Conservation (phyloP, 2,329 filamentous ascomycete species). For the Aspergillus glaucus region DNA sequence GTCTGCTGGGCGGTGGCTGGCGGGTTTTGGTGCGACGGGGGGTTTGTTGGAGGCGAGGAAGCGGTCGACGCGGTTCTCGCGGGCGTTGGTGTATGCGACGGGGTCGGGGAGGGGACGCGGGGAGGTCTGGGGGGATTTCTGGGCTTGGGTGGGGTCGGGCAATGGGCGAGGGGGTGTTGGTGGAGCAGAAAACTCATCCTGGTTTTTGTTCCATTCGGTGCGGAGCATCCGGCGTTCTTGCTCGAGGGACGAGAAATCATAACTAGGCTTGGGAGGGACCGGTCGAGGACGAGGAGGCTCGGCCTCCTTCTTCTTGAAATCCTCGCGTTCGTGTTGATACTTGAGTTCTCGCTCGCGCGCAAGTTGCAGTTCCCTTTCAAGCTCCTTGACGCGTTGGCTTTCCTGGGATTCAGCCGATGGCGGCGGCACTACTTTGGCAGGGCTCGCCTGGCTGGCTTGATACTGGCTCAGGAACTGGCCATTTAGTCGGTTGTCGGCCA, state of each 20-base stretch:
- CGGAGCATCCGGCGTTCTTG: constrained; percentile 56
- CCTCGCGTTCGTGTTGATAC: constrained; percentile 57
- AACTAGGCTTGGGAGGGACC: constrained; percentile 38
- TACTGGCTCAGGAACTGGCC: constrained; percentile 87
- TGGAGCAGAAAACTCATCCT: constrained; percentile 22
- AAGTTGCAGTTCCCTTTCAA: constrained; percentile 67
- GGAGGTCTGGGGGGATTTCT: constrained; percentile 16
- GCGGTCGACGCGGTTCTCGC: constrained; percentile 47
- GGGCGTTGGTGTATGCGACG: constrained; percentile 24
- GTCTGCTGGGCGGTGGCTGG: constrained; percentile 38
- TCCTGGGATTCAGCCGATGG: constrained; percentile 43
- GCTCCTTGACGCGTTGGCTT: constrained; percentile 65
- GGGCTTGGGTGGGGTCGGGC: constrained; percentile 19
- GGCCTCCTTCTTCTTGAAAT: constrained; percentile 29
- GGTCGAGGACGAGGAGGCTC: constrained; percentile 25
- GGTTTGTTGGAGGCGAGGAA: constrained; percentile 52
- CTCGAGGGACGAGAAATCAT: constrained; percentile 53
- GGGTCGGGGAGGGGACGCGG: constrained; percentile 45
- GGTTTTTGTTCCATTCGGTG: constrained; percentile 48
- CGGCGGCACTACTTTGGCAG: constrained; percentile 29
- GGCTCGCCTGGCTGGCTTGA: constrained; percentile 59
- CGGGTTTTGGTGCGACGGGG: constrained; percentile 35
- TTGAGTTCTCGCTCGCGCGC: constrained; percentile 61
- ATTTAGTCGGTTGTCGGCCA: constrained; percentile 62
- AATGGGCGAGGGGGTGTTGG: constrained; percentile 25